phyloP scores from a whole-genome alignment of 768 basidiomycete species.

The Leccinum imitatum region DNA sequence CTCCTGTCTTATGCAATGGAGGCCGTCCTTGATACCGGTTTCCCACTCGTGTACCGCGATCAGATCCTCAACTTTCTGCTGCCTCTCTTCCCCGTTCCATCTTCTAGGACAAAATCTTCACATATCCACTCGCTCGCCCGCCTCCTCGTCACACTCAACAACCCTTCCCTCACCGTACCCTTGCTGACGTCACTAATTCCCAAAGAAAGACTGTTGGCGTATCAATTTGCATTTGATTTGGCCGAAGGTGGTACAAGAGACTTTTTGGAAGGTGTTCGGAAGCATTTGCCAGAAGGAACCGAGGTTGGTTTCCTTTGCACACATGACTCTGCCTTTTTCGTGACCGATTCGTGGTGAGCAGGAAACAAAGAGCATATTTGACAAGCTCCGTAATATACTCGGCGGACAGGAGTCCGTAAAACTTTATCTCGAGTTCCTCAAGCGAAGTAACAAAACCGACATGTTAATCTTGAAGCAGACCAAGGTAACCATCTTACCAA shows the following conservation, averaged over 20 bases:
- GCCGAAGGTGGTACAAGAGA: conserved; percentile 93
- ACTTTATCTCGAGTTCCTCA: conserved; percentile 92
- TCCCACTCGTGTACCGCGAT: conserved; percentile 82
- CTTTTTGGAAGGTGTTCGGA: conserved; percentile 77
- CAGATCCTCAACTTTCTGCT: conserved; percentile 77
- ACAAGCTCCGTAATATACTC: conserved; percentile 79
- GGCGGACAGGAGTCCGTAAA: conserved; percentile 91
- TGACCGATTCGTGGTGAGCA: conserved; percentile 29
- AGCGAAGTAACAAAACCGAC: conserved; percentile 91
- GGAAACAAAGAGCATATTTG: conserved; percentile 62
- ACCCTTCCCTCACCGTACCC: conserved; percentile 72
- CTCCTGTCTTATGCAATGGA: conserved; percentile 91
- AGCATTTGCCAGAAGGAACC: conserved; percentile 64
- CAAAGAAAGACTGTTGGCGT: conserved; percentile 75
- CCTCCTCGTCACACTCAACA: conserved; percentile 85
- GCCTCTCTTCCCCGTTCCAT: conserved; percentile 81
- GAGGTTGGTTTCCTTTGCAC: conserved; percentile 42
- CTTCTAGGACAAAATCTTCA: conserved; percentile 67
- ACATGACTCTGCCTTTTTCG: background rate
- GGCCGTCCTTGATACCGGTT: conserved; percentile 85
- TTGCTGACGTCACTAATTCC: conserved; percentile 71
- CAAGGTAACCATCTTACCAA: conserved; percentile 52
- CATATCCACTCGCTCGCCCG: conserved; percentile 84
- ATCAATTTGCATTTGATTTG: conserved; percentile 95
- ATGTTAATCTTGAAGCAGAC: conserved; percentile 89